Evolutionary conservation across 805 yeast genomes (phyloP).

Genomic region (Monosporozyma aquatica): DNA sequence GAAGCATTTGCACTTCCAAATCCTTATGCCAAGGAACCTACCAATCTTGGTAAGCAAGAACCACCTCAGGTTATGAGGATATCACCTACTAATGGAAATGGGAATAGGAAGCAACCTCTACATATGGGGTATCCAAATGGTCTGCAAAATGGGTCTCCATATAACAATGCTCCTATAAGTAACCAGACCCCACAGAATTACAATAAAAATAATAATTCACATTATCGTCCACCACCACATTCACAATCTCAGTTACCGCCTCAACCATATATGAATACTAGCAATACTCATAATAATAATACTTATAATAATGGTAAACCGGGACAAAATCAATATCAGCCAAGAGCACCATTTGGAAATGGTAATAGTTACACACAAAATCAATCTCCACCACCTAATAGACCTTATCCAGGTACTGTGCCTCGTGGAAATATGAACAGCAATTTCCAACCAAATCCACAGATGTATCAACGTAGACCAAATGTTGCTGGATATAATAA

Average conservation of each 20-base stretch:
- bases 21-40: background rate
- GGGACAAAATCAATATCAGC: background rate
- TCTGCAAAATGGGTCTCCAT: background rate
- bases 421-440: background rate
- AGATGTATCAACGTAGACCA: background rate
- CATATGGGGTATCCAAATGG: background rate
- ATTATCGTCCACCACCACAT: background rate
- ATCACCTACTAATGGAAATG: background rate
- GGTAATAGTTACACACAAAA: background rate
- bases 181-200: background rate
- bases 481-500: background rate
- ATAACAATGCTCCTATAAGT: background rate
- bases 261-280: background rate
- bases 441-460: background rate
- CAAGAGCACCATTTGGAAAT: background rate
- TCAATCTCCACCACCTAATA: constrained; percentile 4
- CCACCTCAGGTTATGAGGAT: background rate
- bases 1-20: background rate
- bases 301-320: background rate
- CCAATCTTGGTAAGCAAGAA: background rate
- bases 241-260: background rate
- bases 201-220: background rate
- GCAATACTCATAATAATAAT: too few relatives aligned
- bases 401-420: constrained; percentile 2
- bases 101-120: background rate